Conservation (phyloP, 257 asterid species). For the Thymus quinquecostatus region DNA sequence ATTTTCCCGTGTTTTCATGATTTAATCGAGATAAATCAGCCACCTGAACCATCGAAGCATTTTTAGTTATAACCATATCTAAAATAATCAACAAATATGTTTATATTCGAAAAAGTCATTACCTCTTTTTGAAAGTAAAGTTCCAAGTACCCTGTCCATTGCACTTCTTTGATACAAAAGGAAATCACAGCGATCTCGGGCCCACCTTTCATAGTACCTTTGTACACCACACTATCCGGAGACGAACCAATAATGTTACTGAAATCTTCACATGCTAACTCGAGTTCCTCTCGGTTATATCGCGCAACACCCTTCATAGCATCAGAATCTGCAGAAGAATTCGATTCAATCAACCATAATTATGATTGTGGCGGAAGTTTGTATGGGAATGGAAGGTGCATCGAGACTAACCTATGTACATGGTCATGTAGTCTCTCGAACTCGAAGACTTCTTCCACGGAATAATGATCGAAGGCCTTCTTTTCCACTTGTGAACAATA, state of each 20-base stretch:
- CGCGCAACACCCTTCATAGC: slow-evolving; percentile 63
- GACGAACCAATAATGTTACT: slow-evolving; percentile 95
- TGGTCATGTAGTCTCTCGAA: slow-evolving; percentile 58
- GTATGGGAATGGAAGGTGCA: not conserved
- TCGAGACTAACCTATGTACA: slow-evolving; percentile 65
- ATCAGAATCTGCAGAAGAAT: slow-evolving; percentile 62
- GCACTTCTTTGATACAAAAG: slow-evolving; percentile 78
- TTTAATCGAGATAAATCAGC: slow-evolving; percentile 82
- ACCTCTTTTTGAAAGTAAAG: slow-evolving; percentile 93
- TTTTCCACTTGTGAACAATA: slow-evolving; percentile 64
- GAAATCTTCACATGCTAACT: slow-evolving; percentile 97
- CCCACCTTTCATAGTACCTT: slow-evolving; percentile 85
- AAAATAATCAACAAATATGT: not conserved
- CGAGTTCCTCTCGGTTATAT: slow-evolving; percentile 87
- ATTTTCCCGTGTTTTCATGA: slow-evolving; percentile 73
- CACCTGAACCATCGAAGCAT: slow-evolving; percentile 50
- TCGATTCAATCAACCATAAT: not conserved
- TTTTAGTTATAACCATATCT: slow-evolving; percentile 7
- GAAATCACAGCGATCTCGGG: slow-evolving; percentile 89
- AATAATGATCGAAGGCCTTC: slow-evolving; percentile 64
- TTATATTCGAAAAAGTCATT: slow-evolving; percentile 2
- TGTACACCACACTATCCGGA: slow-evolving; percentile 76
- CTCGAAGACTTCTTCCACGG: slow-evolving; percentile 94
- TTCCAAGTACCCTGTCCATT: slow-evolving; percentile 87
- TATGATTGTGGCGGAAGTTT: not conserved